A percentile compares a stretch with the other conserved stretches of the same genome.
These are phyloP conservation scores for Parietichytrium sp. DNA, from an alignment of 108 stramenopile genomes.

Conservation along the genomic window DNA sequence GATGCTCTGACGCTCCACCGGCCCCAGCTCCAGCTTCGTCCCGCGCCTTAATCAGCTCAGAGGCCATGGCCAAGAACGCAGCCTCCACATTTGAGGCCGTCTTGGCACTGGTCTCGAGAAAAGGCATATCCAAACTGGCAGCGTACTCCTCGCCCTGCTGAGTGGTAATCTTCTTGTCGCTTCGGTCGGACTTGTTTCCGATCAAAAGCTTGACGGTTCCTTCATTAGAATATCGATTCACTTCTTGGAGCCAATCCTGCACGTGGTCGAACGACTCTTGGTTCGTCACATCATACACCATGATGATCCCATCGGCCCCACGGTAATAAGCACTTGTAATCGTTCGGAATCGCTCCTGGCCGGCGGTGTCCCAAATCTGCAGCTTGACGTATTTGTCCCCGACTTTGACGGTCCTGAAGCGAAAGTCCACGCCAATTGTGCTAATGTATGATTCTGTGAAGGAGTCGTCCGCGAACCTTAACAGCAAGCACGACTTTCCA, in stretches of 20 bases:
- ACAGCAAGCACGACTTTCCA: conserved; percentile 93
- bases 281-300: conserved; percentile 92
- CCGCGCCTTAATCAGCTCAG: conserved; percentile 74
- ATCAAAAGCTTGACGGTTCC: conserved; percentile 90
- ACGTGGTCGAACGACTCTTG: conserved; percentile 94
- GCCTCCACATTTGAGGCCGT: conserved; percentile 93
- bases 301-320: conserved; percentile 93
- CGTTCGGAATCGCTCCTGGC: conserved; percentile 93
- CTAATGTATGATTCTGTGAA: conserved; percentile 98
- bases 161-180: conserved; percentile 80
- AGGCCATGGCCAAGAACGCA: conserved; percentile 95
- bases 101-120: conserved; percentile 92
- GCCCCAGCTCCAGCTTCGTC: conserved; percentile 31
- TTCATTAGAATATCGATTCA: conserved; percentile 93
- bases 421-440: conserved; percentile 98
- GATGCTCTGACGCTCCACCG: conserved; percentile 18
- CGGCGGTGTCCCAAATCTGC: conserved; percentile 86
- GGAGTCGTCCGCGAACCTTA: conserved; percentile 98
- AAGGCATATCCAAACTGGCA: conserved; percentile 92
- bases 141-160: conserved; percentile 91
- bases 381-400: conserved; percentile 84
- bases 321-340: conserved; percentile 89
- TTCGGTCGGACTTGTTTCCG: conserved; percentile 89
- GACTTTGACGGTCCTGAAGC: conserved; percentile 91
- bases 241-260: conserved; percentile 95